Evolutionary conservation across 345 rosid species (phyloP).

Genomic region (Bruguiera sexangula): DNA sequence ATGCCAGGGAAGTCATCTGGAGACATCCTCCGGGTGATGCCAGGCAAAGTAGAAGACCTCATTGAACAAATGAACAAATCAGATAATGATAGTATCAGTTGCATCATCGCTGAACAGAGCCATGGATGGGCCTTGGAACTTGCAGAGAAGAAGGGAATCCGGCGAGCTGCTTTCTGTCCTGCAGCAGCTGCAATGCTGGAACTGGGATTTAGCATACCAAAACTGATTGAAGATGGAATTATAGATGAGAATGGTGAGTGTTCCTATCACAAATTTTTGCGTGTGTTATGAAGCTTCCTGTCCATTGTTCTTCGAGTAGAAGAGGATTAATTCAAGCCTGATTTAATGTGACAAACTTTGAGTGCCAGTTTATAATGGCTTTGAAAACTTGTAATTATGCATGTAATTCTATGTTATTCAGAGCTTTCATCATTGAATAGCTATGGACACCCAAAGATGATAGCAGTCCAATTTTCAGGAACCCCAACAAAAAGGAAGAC

Average conservation of each 20-base stretch:
- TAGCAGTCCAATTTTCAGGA: conserved; percentile 21
- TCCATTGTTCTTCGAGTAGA: background rate
- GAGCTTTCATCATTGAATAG: too few species aligned
- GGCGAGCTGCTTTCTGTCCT: conserved; percentile 36
- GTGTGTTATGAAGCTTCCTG: background rate
- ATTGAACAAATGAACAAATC: conserved; percentile 19
- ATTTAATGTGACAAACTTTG: too few species aligned
- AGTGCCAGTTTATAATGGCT: too few species aligned
- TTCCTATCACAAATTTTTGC: background rate
- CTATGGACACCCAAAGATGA: too few species aligned
- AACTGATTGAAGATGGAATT: conserved; percentile 41
- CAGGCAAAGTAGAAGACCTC: conserved; percentile 40
- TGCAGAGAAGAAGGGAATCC: conserved; percentile 43
- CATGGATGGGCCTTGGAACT: conserved; percentile 34
- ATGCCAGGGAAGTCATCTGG: conserved; percentile 24
- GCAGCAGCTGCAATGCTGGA: conserved; percentile 36
- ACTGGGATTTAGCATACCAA: conserved; percentile 26
- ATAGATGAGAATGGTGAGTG: conserved; percentile 39
- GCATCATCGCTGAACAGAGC: conserved; percentile 43
- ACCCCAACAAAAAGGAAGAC: conserved; percentile 6
- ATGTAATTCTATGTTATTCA: background rate
- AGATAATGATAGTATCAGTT: conserved; percentile 27
- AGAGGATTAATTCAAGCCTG: background rate
- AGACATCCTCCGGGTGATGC: conserved; percentile 30
- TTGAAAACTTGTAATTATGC: too few species aligned